A percentile compares a stretch with the other conserved stretches of the same genome.
Conservation (phyloP, 331 rosid genomes). For the Spiraea crenata region DNA sequence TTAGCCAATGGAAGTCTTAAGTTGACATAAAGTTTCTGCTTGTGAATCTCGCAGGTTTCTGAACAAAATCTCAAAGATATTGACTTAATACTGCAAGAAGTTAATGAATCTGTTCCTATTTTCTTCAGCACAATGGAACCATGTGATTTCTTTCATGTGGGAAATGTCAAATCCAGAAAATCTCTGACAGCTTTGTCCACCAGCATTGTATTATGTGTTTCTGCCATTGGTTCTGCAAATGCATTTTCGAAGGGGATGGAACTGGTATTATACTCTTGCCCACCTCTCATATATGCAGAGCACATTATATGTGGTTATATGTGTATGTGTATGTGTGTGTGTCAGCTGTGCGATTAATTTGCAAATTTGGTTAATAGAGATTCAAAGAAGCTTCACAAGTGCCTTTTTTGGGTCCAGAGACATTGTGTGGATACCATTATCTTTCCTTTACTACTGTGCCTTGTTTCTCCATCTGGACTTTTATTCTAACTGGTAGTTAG, state of each 20-base stretch:
- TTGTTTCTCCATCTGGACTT: constrained; percentile 11
- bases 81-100: constrained; percentile 35
- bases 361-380: constrained; percentile 12
- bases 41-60: constrained; percentile 52
- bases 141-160: constrained; percentile 56
- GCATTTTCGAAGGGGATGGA: constrained; percentile 64
- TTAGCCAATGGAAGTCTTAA: background rate
- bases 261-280: constrained; percentile 42
- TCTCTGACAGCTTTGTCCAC: constrained; percentile 43
- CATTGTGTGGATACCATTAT: background rate
- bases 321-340: background rate
- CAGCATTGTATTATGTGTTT: constrained; percentile 56
- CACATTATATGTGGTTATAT: background rate
- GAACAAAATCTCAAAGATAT: constrained; percentile 49
- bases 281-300: background rate
- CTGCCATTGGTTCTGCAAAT: constrained; percentile 85
- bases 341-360: background rate
- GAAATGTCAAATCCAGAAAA: constrained; percentile 41
- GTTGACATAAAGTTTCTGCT: constrained; percentile 19
- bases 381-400: constrained; percentile 5
- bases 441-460: background rate
- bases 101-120: constrained; percentile 48
- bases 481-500: constrained; percentile 34
- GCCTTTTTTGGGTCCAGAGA: background rate
- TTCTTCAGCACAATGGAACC: constrained; percentile 83